Evolutionary conservation across 441 rosid genomes (phyloP).

Genomic region (Daphne laureola): DNA sequence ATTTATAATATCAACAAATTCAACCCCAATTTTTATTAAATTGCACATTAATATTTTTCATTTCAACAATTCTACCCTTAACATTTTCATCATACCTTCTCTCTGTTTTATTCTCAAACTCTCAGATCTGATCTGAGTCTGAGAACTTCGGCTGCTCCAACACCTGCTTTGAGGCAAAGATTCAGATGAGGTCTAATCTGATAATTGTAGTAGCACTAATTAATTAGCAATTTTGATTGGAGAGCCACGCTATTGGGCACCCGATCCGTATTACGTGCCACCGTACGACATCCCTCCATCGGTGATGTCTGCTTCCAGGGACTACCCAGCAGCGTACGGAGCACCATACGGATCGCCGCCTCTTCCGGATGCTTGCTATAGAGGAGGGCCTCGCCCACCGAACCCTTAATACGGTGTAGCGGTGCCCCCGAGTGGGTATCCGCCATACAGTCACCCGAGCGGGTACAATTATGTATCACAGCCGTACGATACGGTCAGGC

Average conservation of each 20-base stretch:
- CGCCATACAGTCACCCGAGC: conserved; percentile 13
- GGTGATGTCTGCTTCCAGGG: conserved; percentile 16
- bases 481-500: conserved; percentile 21
- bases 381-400: conserved; percentile 6
- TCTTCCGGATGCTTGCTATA: conserved; percentile 18
- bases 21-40: no score
- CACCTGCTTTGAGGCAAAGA: no score
- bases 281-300: conserved; percentile 34
- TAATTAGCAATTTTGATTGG: conserved; percentile 36
- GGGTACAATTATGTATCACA: conserved; percentile 11
- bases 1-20: no score
- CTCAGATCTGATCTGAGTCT: no score
- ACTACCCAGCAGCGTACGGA: conserved; percentile 10
- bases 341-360: conserved; percentile 28
- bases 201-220: no score
- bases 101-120: no score
- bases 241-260: conserved; percentile 31
- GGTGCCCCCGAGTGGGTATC: conserved; percentile 15
- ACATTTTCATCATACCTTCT: no score
- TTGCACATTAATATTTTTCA: no score
- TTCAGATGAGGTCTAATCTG: no score
- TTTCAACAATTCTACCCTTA: no score
- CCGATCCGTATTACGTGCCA: conserved; percentile 26
- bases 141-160: no score
- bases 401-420: conserved; percentile 6